A percentile compares a stretch with the other conserved stretches of the same genome.
Evolutionary conservation across 2,329 filamentous ascomycete genomes (phyloP).

Genomic region (Fusarium transvaalense): DNA sequence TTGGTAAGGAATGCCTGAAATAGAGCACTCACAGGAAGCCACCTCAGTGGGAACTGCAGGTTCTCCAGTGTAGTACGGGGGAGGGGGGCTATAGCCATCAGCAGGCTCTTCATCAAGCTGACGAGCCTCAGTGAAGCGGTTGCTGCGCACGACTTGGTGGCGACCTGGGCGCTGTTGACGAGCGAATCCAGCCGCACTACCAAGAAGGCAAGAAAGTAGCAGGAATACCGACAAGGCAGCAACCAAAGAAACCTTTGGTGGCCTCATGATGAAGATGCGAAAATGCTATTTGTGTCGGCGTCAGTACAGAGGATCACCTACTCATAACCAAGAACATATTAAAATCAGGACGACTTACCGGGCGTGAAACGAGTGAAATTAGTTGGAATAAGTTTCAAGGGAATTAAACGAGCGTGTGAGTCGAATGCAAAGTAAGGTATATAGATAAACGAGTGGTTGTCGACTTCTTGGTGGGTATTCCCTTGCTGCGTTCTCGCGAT

Average conservation of each 20-base stretch:
- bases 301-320: constrained; percentile 9
- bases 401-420: constrained; percentile 19
- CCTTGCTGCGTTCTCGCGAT: constrained; percentile 9
- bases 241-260: constrained; percentile 47
- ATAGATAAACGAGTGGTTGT: constrained; percentile 28
- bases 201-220: constrained; percentile 40
- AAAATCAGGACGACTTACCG: constrained; percentile 5
- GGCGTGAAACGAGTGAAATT: not conserved
- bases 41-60: constrained; percentile 8
- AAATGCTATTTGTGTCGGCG: constrained; percentile 6
- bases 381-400: constrained; percentile 1
- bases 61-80: constrained; percentile 41
- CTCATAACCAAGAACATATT: not conserved
- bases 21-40: constrained; percentile 26
- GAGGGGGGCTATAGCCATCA: constrained; percentile 41
- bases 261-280: constrained; percentile 54
- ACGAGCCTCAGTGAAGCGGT: constrained; percentile 23
- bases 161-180: constrained; percentile 1
- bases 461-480: constrained; percentile 1
- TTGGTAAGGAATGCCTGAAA: too few relatives aligned
- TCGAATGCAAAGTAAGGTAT: constrained; percentile 9
- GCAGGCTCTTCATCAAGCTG: constrained; percentile 23
- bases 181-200: constrained; percentile 18
- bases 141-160: constrained; percentile 11
- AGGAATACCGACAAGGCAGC: constrained; percentile 51